Evolutionary conservation across 2,329 filamentous ascomycete species (phyloP).

Genomic region (Fusarium mundagurra): DNA sequence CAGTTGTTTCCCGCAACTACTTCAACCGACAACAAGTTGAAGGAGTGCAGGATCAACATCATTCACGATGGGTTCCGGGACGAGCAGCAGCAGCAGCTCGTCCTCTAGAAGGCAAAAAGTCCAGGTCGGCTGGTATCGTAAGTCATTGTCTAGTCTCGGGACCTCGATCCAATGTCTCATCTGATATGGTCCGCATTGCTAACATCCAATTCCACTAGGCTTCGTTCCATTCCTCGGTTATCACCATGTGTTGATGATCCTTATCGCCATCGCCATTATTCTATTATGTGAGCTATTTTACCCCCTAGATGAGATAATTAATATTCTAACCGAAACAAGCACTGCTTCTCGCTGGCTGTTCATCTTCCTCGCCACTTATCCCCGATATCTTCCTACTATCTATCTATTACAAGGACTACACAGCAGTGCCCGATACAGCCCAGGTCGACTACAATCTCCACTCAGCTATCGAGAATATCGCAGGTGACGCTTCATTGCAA

Average conservation of each 20-base stretch:
- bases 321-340: conserved; percentile 60
- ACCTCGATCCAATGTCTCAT: conserved; percentile 30
- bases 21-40: conserved; percentile 19
- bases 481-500: conserved; percentile 83
- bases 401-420: conserved; percentile 93
- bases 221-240: conserved; percentile 76
- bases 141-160: conserved; percentile 40
- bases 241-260: conserved; percentile 94
- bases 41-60: conserved; percentile 29
- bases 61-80: conserved; percentile 39
- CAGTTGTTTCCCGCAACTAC: conserved; percentile 19
- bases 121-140: conserved; percentile 61
- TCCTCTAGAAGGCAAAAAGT: conserved; percentile 49
- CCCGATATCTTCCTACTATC: conserved; percentile 97
- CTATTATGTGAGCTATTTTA: conserved; percentile 80
- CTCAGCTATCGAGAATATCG: conserved; percentile 88
- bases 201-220: conserved; percentile 53
- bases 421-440: conserved; percentile 81
- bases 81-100: conserved; percentile 40
- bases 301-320: neutral
- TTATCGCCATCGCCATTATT: conserved; percentile 94
- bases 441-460: conserved; percentile 92
- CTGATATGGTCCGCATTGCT: conserved; percentile 18
- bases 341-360: conserved; percentile 92
- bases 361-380: conserved; percentile 93